phyloP scores from a whole-genome alignment of 2,329 filamentous ascomycete species.

The Pseudogymnoascus pannorum region DNA sequence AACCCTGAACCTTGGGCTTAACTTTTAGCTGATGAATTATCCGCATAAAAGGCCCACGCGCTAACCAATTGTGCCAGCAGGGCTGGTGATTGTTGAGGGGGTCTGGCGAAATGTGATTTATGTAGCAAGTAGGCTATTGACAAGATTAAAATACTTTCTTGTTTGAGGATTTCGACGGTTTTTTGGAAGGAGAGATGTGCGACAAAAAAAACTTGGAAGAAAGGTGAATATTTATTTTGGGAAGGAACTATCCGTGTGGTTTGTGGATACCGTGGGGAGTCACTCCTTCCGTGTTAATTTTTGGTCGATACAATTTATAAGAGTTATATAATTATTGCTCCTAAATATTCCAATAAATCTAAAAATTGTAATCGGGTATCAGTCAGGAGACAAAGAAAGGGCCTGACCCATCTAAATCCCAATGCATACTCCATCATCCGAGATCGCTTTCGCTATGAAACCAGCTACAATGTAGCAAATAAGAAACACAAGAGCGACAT shows the following conservation, averaged over 20 bases:
- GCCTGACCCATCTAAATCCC: background rate
- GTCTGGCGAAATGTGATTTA: background rate
- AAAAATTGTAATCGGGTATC: background rate
- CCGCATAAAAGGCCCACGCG: constrained; percentile 7
- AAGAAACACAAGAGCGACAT: background rate
- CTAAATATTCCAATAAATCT: background rate
- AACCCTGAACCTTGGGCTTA: constrained; percentile 8
- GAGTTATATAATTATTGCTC: background rate
- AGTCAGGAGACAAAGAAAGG: background rate
- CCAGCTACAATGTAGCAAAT: constrained; percentile 1
- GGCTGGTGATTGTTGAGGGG: background rate
- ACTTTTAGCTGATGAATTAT: constrained; percentile 4
- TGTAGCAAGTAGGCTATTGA: background rate
- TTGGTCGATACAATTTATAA: background rate
- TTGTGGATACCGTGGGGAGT: background rate
- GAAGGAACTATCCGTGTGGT: background rate
- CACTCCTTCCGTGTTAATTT: background rate
- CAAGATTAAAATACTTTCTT: background rate
- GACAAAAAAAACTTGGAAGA: background rate
- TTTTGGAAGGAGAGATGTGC: background rate
- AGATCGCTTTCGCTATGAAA: background rate
- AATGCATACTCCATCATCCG: background rate
- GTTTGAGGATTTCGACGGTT: background rate
- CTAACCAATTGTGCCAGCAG: constrained; percentile 9
- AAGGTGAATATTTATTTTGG: background rate